Evolutionary conservation across 2,329 filamentous ascomycete species (phyloP).

Genomic region (Lasiodiplodia gonubiensis): DNA sequence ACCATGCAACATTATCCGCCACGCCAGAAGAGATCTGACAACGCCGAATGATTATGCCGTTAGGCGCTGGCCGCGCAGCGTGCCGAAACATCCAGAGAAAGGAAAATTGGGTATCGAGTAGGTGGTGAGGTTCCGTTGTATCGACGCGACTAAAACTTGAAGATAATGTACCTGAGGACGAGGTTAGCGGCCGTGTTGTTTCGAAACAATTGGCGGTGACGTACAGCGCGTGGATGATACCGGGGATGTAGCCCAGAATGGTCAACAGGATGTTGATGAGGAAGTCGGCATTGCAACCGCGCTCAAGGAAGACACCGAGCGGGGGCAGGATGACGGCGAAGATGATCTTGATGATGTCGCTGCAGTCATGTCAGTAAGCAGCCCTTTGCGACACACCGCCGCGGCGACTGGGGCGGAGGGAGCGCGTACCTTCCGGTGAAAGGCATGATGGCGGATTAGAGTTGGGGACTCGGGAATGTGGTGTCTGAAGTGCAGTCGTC

Average conservation of each 20-base stretch:
- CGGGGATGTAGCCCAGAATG: constrained; percentile 64
- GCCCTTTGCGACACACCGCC: neutral
- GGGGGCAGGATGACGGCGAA: constrained; percentile 89
- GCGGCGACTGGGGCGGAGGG: neutral
- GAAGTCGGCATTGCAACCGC: constrained; percentile 83
- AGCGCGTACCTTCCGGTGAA: constrained; percentile 62
- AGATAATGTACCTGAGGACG: constrained; percentile 73
- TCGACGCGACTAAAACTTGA: constrained; percentile 72
- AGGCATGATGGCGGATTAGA: constrained; percentile 56
- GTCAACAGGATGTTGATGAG: constrained; percentile 93
- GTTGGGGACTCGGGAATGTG: neutral
- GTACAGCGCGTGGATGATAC: constrained; percentile 90
- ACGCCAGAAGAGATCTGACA: constrained; percentile 14
- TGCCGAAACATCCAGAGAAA: constrained; percentile 22
- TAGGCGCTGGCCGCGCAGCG: constrained; percentile 13
- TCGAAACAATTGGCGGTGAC: constrained; percentile 43
- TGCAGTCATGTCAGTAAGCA: constrained; percentile 40
- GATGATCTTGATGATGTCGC: constrained; percentile 81
- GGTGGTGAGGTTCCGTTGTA: neutral
- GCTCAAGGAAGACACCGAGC: constrained; percentile 92
- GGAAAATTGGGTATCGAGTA: constrained; percentile 45
- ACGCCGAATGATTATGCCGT: constrained; percentile 28
- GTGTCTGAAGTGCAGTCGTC: neutral
- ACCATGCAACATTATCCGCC: constrained; percentile 20
- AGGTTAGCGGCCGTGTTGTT: neutral